Evolutionary conservation across 108 stramenopile species (phyloP).

Genomic region (Skeletonema marinoi): DNA sequence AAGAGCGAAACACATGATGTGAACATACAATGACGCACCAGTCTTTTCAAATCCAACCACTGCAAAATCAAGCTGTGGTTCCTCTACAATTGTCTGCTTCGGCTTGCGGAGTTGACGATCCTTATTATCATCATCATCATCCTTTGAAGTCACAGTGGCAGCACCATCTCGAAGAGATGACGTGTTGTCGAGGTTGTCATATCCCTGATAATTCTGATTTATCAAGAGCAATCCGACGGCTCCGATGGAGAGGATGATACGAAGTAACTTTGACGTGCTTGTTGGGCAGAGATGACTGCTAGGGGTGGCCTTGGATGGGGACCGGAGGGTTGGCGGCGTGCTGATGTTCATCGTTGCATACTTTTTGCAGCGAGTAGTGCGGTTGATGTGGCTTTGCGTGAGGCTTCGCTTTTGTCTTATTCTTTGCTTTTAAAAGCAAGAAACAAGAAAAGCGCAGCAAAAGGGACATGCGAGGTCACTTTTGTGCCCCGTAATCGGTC

Average conservation of each 20-base stretch:
- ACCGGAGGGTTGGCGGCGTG: not conserved
- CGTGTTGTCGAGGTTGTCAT: not conserved
- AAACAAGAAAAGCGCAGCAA: no score
- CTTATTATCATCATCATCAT: not conserved
- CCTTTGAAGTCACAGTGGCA: not conserved
- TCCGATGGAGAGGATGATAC: not conserved
- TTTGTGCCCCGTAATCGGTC: no score
- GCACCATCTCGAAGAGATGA: not conserved
- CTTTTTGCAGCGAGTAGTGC: no score
- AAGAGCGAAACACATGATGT: no score
- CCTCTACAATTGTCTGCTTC: not conserved
- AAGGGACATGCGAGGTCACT: no score
- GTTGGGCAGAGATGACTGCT: not conserved
- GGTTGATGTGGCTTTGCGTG: no score
- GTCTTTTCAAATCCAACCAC: slow-evolving; percentile 15
- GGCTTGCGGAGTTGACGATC: not conserved
- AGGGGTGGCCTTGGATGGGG: not conserved
- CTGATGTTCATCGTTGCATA: not conserved
- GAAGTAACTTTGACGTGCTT: not conserved
- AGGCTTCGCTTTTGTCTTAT: no score
- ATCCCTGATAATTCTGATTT: not conserved
- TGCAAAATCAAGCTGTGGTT: not conserved
- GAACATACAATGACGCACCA: not conserved
- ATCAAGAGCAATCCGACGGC: not conserved
- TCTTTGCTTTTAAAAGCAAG: no score